Base-by-base conservation (phyloP, 371 early-diverging fungal species). In the Smittium culicis region DNA sequence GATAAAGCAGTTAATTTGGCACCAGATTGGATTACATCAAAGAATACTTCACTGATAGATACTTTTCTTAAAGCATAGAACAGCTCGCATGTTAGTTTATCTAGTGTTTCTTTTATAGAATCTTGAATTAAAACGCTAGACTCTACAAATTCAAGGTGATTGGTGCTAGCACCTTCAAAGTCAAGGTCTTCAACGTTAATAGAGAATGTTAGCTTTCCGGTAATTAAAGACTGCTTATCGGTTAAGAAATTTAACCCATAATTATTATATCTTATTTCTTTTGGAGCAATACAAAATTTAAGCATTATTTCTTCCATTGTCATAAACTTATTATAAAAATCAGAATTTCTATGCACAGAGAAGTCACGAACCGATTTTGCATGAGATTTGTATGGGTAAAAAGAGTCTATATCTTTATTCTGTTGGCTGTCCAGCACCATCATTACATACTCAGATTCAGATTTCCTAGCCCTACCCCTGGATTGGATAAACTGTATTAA, bases 401-500 rank as follows among this genome's bases (percentile, higher is more conserved):
- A n/a, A 73, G 67, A 2, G 45, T 20, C 45, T 45, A 64, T 70
- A 0, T 65, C 67, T 32, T 85, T 80, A 2, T 70, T 71, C 0
- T 66, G 54, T 63, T 83, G 79, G 8, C 77, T 80, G 25, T 72
- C 65, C 64, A 88, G 90, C 56, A 76, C 74, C 79, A 96, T 74
- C 5, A 91, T 76, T 34, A 92, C 76, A 68, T 85, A 95, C n/a
- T 80, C 80, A 17, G 93, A 90, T 33, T 83, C 75, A 24, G 71
- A 66, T 64, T 82, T 79, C 1, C 97, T 80, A 0, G 95, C 97
- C 25, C 97, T 81, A 1, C 97, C 97, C n/a, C 95, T 84, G 3
- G 94, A 92, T 72, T 96, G 95, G 8, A 95, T 90, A 70, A 91
- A 88, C 31, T 83, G 80, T 35, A 86, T 88, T 2, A 88, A 76